Evolutionary conservation across 164 flowering plant species (phyloP).

Genomic region (Magnolia kwangsiensis): DNA sequence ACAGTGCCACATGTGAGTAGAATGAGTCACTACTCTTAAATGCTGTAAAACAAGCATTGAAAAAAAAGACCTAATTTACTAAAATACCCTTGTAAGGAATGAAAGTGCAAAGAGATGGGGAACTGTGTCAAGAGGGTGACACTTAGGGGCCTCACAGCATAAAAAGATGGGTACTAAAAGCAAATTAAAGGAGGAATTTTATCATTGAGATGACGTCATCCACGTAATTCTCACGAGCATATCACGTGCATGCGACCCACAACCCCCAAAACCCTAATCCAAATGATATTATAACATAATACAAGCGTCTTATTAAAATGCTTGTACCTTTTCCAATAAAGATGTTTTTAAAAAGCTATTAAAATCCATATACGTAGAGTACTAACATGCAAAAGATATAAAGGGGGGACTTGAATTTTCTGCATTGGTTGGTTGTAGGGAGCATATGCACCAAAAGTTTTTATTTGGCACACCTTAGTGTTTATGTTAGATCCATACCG

Average conservation of each 20-base stretch:
- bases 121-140: constrained; percentile 6
- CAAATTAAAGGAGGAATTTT: constrained; percentile 30
- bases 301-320: background rate
- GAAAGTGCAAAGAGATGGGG: background rate
- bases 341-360: background rate
- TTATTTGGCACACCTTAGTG: too few relatives aligned
- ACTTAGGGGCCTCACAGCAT: constrained; percentile 6
- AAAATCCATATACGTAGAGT: too few relatives aligned
- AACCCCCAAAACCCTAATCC: background rate
- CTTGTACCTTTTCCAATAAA: background rate
- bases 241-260: constrained; percentile 40
- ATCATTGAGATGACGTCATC: constrained; percentile 29
- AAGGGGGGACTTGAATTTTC: too few relatives aligned
- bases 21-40: too few relatives aligned
- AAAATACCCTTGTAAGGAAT: background rate
- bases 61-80: background rate
- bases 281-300: background rate
- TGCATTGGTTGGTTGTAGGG: too few relatives aligned
- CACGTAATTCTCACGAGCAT: constrained; percentile 1
- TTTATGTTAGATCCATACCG: too few relatives aligned
- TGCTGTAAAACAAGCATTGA: background rate
- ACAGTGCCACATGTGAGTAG: background rate
- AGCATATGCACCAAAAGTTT: too few relatives aligned
- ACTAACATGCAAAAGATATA: too few relatives aligned
- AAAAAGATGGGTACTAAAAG: constrained; percentile 31